Evolutionary conservation across 2,329 filamentous ascomycete species (phyloP).

Genomic region (Ambrosiella cleistominuta): DNA sequence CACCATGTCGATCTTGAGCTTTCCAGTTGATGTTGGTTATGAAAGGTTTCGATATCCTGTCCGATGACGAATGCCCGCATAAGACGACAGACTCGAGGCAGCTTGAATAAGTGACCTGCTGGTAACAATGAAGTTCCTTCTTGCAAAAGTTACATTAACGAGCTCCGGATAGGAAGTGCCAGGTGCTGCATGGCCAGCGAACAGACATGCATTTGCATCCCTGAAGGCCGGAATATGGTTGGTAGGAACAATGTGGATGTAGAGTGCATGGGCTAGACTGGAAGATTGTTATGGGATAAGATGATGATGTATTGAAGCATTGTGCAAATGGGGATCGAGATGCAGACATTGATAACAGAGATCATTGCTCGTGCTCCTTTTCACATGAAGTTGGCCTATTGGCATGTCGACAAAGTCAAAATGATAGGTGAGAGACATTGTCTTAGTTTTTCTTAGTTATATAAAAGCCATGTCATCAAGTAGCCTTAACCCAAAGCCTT

Average conservation of each 20-base stretch:
- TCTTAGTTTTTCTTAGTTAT: too few relatives aligned
- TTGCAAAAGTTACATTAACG: neutral
- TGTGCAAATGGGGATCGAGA: too few relatives aligned
- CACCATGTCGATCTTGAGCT: too few relatives aligned
- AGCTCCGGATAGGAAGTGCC: neutral
- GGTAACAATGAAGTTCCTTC: neutral
- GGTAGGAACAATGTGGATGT: neutral
- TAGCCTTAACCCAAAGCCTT: neutral
- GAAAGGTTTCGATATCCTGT: neutral
- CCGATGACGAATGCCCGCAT: neutral
- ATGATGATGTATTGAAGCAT: neutral
- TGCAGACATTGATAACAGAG: too few relatives aligned
- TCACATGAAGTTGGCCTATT: too few relatives aligned
- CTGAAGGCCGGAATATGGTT: neutral
- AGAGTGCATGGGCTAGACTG: neutral
- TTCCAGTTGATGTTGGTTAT: neutral
- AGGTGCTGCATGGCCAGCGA: slow-evolving; percentile 5
- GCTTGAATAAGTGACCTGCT: neutral
- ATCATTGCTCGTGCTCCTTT: too few relatives aligned
- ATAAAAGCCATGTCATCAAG: too few relatives aligned
- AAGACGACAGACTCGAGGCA: neutral
- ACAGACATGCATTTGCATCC: slow-evolving; percentile 4
- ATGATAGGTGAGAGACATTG: too few relatives aligned
- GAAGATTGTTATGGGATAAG: neutral
- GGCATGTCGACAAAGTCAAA: too few relatives aligned